phyloP scores from a whole-genome alignment of 2,329 filamentous ascomycete genomes.

The Botrytis squamosa region DNA sequence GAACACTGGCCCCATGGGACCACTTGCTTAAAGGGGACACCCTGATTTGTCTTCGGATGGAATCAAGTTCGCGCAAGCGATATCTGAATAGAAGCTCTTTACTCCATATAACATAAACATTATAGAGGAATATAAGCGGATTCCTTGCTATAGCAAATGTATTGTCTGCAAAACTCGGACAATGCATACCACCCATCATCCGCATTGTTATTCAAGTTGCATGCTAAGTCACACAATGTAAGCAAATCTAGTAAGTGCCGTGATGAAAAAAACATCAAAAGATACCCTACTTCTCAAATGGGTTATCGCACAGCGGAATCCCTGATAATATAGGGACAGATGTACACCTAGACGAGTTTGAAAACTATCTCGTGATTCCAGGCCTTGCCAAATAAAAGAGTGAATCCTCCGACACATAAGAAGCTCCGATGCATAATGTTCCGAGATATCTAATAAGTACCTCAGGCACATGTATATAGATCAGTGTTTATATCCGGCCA shows the following conservation, averaged over 20 bases:
- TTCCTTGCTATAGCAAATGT: not conserved
- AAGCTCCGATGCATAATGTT: not conserved
- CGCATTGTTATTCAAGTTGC: not conserved
- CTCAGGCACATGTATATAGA: not conserved
- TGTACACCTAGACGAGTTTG: not conserved
- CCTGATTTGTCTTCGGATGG: not conserved
- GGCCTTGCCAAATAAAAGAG: not conserved
- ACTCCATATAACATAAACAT: not conserved
- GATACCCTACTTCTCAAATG: not conserved
- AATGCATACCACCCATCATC: not conserved
- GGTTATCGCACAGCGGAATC: not conserved
- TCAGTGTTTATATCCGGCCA: not conserved
- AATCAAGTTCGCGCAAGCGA: not conserved
- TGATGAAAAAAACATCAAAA: not conserved
- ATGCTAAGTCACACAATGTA: not conserved
- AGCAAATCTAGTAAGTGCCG: not conserved
- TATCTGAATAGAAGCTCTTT: not conserved
- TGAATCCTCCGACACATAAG: not conserved
- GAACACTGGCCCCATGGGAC: not conserved
- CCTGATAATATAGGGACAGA: not conserved
- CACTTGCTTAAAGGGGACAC: not conserved
- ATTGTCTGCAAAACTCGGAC: not conserved
- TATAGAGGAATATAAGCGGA: not conserved
- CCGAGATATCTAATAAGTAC: not conserved
- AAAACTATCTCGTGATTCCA: not conserved